Evolutionary conservation across 2,329 filamentous ascomycete species (phyloP), one percentile per base, ranked within the genome.

Genomic region (Diaporthe citrichinensis): DNA sequence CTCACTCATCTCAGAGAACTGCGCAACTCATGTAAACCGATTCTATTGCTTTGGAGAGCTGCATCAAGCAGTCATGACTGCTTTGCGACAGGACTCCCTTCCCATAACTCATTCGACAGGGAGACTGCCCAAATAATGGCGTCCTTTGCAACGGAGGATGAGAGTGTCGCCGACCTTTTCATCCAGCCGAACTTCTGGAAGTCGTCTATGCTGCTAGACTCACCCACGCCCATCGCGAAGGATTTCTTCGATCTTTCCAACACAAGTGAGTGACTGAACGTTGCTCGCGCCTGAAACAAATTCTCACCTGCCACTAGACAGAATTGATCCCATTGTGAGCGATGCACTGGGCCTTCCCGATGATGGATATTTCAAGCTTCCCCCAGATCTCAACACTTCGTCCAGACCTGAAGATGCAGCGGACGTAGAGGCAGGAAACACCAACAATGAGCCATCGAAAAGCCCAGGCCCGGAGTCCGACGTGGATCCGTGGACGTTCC

Each of bases 181-280:
- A 88, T 89, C 53, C 90, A 92, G 61, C 90, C 91, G 53, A 87
- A 92, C 80, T 88, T 94, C 76, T 91, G 89, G 88, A 86, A 85
- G 73, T 84, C 87, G 36, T 91, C 92, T 3, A 86, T 84, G 78
- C 88, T 88, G 82, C 83, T 90, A 51, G 82, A 86, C 10, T 77
- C 83, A 31, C 61, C 77, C 2, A 25, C 77, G 23, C 76, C 73
- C 57, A 44, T 77, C 17, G 76, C 25, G 51, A 77, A 36, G 73
- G 80, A 58, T 49, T 88, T 90, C 80, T 91, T 91, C 80, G 80
- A 84, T 34, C 80, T 86, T 3, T 78, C 85, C 7, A 75, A 87
- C 3, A 79, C 80, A 69, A 80, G 85, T 85, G 77, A 67, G 79
- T 76, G 23, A 44, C 71, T 44, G 8, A 44, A n/a, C 4, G 15